A percentile compares a stretch with the other conserved stretches of the same genome.
These are phyloP conservation scores for Rossbeevera mucosa DNA, from an alignment of 768 basidiomycete genomes.

Conservation along the genomic window DNA sequence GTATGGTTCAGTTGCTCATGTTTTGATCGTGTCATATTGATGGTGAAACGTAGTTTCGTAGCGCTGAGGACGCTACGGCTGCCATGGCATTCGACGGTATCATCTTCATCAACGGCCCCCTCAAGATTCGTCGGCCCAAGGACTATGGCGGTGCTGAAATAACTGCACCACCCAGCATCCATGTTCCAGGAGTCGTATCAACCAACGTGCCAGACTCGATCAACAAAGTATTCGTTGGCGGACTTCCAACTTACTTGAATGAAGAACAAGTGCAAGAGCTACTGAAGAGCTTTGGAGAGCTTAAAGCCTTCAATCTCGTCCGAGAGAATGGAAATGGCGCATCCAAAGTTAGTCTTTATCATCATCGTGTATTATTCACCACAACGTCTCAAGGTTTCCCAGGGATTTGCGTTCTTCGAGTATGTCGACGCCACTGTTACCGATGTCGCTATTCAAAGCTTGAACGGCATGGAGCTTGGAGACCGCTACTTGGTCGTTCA, in stretches of 20 bases:
- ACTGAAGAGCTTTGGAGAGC: slow-evolving; percentile 94
- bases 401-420: slow-evolving; percentile 99
- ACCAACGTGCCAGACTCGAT: slow-evolving; percentile 95
- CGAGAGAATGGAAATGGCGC: slow-evolving; percentile 86
- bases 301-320: slow-evolving; percentile 97
- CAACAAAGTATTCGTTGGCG: slow-evolving; percentile 98
- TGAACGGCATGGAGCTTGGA: slow-evolving; percentile 97
- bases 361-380: neutral
- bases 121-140: slow-evolving; percentile 96
- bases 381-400: slow-evolving; percentile 5
- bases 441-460: slow-evolving; percentile 91
- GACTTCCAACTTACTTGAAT: slow-evolving; percentile 90
- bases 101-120: slow-evolving; percentile 90
- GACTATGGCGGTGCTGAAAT: slow-evolving; percentile 86
- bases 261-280: slow-evolving; percentile 99
- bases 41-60: slow-evolving; percentile 76
- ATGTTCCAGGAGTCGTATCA: slow-evolving; percentile 93
- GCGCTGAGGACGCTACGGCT: slow-evolving; percentile 91
- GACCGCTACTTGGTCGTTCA: slow-evolving; percentile 95
- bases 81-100: slow-evolving; percentile 98
- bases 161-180: slow-evolving; percentile 56
- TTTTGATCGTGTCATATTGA: slow-evolving; percentile 6
- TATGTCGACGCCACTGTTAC: slow-evolving; percentile 87
- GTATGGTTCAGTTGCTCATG: slow-evolving; percentile 40
- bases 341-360: slow-evolving; percentile 62